Evolutionary conservation across 2,329 filamentous ascomycete species (phyloP).

Genomic region (Verticillium tricorpus): DNA sequence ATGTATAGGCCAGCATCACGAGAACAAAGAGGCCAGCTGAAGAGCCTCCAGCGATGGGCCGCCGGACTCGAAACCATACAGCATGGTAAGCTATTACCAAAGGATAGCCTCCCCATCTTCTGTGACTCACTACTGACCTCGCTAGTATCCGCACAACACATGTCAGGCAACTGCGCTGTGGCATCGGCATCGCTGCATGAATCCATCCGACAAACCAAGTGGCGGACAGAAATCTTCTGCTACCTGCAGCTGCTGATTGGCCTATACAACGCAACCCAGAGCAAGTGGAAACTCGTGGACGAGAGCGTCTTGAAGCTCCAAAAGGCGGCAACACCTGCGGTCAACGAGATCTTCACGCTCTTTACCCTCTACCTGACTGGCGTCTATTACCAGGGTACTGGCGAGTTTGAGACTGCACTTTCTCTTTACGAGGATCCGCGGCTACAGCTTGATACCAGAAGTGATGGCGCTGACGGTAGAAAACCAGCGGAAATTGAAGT

Average conservation of each 20-base stretch:
- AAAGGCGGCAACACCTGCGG: slow-evolving; percentile 13
- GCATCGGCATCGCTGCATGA: slow-evolving; percentile 46
- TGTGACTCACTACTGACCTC: background rate
- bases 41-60: slow-evolving; percentile 31
- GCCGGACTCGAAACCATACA: slow-evolving; percentile 41
- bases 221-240: slow-evolving; percentile 61
- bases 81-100: slow-evolving; percentile 34
- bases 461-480: slow-evolving; percentile 29
- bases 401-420: slow-evolving; percentile 66
- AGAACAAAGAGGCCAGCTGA: slow-evolving; percentile 7
- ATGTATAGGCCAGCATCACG: slow-evolving; percentile 30
- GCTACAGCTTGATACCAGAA: slow-evolving; percentile 48
- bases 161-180: background rate
- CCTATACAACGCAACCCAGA: slow-evolving; percentile 64
- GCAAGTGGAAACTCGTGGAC: slow-evolving; percentile 63
- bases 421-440: slow-evolving; percentile 57
- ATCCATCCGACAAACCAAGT: slow-evolving; percentile 55
- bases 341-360: slow-evolving; percentile 33
- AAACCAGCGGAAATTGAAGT: slow-evolving; percentile 58
- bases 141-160: background rate
- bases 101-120: background rate
- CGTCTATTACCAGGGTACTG: slow-evolving; percentile 71
- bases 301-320: slow-evolving; percentile 52
- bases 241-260: slow-evolving; percentile 69
- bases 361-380: slow-evolving; percentile 69